Conservation (phyloP, 2,329 filamentous ascomycete genomes). For the Phialophora expanda region DNA sequence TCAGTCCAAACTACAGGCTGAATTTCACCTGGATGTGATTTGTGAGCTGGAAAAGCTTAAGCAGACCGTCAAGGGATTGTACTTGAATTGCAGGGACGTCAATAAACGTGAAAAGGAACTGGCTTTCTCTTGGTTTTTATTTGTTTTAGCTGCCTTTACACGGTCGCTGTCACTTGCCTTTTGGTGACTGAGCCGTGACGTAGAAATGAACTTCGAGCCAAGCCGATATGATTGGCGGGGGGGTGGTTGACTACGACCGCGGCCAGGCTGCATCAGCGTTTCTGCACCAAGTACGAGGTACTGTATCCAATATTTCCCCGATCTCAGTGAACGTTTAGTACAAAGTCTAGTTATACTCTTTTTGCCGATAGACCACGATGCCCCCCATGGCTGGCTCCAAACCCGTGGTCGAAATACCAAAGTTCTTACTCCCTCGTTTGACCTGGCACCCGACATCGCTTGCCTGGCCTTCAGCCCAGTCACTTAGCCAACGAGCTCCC, state of each 20-base stretch:
- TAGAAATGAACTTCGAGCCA: background rate
- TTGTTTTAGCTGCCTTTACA: background rate
- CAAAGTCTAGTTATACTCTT: background rate
- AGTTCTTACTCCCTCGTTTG: slow-evolving; percentile 50
- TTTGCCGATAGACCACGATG: slow-evolving; percentile 5
- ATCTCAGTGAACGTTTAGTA: background rate
- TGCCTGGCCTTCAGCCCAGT: slow-evolving; percentile 25
- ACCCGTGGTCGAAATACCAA: slow-evolving; percentile 51
- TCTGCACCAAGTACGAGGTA: background rate
- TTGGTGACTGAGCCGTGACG: background rate
- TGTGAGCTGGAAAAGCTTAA: slow-evolving; percentile 35
- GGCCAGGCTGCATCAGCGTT: background rate
- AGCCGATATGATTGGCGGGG: background rate
- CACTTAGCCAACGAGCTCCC: slow-evolving; percentile 17
- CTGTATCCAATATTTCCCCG: background rate
- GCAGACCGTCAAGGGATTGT: background rate
- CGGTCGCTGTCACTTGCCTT: no score
- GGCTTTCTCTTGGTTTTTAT: no score
- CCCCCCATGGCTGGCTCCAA: slow-evolving; percentile 49
- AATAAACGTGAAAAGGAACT: no score
- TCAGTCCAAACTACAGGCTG: no score
- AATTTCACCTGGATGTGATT: slow-evolving; percentile 35
- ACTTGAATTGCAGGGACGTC: background rate
- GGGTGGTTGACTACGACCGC: background rate
- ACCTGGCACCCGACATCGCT: slow-evolving; percentile 43